Percentiles rank a stretch among this genome's conserved stretches.
These are phyloP conservation scores for Acacia confusa DNA, from an alignment of 306 rosid genomes.

Conservation along the genomic window DNA sequence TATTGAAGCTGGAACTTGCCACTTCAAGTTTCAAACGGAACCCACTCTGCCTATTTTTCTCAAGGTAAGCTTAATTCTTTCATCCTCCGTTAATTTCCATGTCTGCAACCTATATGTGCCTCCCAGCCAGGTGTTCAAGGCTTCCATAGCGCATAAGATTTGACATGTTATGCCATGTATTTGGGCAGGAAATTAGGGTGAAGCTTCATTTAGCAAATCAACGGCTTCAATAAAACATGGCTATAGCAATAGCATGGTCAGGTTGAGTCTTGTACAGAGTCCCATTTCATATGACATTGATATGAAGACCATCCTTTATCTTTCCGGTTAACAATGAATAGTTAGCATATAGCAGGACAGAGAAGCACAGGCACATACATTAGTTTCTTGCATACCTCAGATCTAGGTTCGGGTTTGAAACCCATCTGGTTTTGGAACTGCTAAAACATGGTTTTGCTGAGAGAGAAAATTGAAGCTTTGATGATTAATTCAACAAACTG, in stretches of 20 bases:
- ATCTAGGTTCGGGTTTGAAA: conserved; percentile 11
- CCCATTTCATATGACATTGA: conserved; percentile 55
- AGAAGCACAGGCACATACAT: conserved; percentile 14
- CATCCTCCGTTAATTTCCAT: conserved; percentile 4
- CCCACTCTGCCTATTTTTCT: conserved; percentile 87
- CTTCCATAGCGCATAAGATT: conserved; percentile 34
- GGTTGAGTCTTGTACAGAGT: conserved; percentile 88
- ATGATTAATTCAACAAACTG: background rate
- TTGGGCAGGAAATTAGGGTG: conserved; percentile 66
- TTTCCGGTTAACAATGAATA: conserved; percentile 40
- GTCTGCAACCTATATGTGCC: conserved; percentile 22
- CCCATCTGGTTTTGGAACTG: background rate
- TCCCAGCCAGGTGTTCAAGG: conserved; percentile 38
- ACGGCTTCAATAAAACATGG: conserved; percentile 57
- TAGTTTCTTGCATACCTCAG: conserved; percentile 19
- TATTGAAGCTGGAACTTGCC: conserved; percentile 72
- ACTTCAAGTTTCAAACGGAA: conserved; percentile 69
- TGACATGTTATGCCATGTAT: conserved; percentile 55
- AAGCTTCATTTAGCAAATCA: conserved; percentile 46
- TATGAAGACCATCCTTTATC: conserved; percentile 68
- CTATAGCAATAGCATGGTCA: conserved; percentile 70
- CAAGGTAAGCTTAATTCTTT: conserved; percentile 48
- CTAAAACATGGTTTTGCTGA: conserved; percentile 42
- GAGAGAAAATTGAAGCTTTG: conserved; percentile 13
- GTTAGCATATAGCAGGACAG: conserved; percentile 11